These are phyloP conservation scores for Xylariales sp. DNA, from an alignment of 2,329 filamentous ascomycete species.

Conservation along the genomic window DNA sequence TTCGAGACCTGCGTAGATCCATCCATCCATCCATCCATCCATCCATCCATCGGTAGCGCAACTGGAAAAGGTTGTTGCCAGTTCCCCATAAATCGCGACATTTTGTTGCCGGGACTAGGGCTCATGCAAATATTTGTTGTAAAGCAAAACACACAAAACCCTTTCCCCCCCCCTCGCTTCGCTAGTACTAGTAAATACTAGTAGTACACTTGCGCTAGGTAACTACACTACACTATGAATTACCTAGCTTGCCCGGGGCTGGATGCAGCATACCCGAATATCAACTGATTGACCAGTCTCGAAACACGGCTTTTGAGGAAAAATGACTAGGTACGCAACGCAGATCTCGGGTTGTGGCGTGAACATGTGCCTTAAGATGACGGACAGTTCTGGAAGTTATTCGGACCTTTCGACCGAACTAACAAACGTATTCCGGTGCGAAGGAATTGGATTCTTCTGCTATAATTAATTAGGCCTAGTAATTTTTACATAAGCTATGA, in stretches of 20 bases:
- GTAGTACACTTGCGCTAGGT: too few species aligned
- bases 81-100: constrained; percentile 12
- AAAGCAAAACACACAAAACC: constrained; percentile 28
- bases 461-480: background rate
- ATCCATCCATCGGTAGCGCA: background rate
- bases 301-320: constrained; percentile 23
- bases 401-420: background rate
- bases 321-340: constrained; percentile 15
- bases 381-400: too few species aligned
- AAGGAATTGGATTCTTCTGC: background rate
- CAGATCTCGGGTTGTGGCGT: constrained; percentile 23
- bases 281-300: constrained; percentile 20
- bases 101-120: constrained; percentile 24
- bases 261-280: constrained; percentile 11
- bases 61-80: too few species aligned
- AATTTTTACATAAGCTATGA: too few species aligned
- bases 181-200: background rate
- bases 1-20: constrained; percentile 17
- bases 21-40: background rate
- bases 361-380: background rate
- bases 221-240: too few species aligned
- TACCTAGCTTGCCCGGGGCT: background rate
- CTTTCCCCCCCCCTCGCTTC: constrained; percentile 9
- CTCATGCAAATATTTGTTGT: constrained; percentile 9
- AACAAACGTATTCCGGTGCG: background rate